Percentiles rank a stretch among this genome's conserved stretches.
Evolutionary conservation across 176 grass and related monocot species (phyloP).

Genomic region (Carex littledalei): DNA sequence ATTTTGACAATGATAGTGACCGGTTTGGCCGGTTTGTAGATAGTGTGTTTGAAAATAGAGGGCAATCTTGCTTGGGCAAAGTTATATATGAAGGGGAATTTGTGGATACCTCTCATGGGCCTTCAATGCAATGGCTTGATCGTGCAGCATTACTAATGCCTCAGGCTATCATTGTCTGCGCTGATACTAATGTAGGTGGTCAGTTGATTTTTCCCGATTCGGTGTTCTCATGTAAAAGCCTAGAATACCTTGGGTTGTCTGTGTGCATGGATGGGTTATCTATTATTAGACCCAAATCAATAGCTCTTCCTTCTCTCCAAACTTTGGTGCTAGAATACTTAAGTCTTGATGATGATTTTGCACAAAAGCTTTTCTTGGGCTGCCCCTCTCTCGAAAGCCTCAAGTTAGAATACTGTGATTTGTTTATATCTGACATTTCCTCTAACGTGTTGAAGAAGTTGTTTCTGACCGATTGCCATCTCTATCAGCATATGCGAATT

Average conservation of each 20-base stretch:
- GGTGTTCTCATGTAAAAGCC: background rate
- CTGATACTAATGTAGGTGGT: accelerated
- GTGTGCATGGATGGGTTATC: too few species aligned
- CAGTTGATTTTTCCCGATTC: background rate
- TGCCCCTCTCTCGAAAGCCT: background rate
- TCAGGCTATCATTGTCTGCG: background rate
- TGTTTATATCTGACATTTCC: background rate
- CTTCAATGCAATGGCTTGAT: background rate
- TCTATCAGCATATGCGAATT: background rate
- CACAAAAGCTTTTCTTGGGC: background rate
- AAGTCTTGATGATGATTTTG: background rate
- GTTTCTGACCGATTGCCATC: background rate
- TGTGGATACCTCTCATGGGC: background rate
- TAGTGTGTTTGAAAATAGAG: background rate
- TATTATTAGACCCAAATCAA: background rate
- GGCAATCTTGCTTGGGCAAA: background rate
- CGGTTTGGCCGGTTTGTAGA: background rate
- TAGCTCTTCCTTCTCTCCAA: background rate
- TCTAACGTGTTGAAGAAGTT: background rate
- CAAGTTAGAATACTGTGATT: background rate
- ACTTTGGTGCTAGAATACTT: background rate
- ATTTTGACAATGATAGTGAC: background rate
- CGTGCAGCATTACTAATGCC: background rate
- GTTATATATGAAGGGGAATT: background rate
- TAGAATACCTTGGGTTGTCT: background rate